phyloP scores from a whole-genome alignment of 2,329 filamentous ascomycete species.

The Clarireedia monteithiana region DNA sequence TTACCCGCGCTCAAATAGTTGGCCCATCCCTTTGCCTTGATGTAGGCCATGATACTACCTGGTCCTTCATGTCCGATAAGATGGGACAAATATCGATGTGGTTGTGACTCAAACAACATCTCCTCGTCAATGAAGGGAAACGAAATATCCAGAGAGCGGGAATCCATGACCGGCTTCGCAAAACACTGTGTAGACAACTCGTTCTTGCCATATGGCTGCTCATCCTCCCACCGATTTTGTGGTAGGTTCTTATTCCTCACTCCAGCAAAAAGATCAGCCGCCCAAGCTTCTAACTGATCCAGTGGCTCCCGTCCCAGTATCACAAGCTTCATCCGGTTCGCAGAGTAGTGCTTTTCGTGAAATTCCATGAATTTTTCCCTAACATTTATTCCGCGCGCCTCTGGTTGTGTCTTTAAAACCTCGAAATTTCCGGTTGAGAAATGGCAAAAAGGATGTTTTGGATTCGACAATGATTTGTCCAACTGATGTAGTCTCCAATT shows the following conservation, averaged over 20 bases:
- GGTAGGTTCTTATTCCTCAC: conserved; percentile 61
- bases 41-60: conserved; percentile 63
- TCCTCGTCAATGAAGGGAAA: conserved; percentile 67
- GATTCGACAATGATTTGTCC: conserved; percentile 62
- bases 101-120: conserved; percentile 56
- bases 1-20: conserved; percentile 52
- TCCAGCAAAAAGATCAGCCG: conserved; percentile 58
- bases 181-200: conserved; percentile 59
- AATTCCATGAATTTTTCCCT: conserved; percentile 67
- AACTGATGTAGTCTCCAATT: conserved; percentile 64
- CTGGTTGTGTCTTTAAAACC: conserved; percentile 60
- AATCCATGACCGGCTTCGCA: conserved; percentile 67
- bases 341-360: conserved; percentile 64
- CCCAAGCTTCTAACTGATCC: conserved; percentile 61
- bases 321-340: conserved; percentile 68
- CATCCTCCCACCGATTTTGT: conserved; percentile 57
- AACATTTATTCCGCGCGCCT: conserved; percentile 59
- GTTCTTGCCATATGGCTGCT: conserved; percentile 49
- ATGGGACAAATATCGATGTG: conserved; percentile 63
- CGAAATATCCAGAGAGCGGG: conserved; percentile 55
- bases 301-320: conserved; percentile 59
- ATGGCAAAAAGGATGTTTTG: conserved; percentile 62
- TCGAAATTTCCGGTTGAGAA: conserved; percentile 68
- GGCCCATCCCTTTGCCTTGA: conserved; percentile 67
- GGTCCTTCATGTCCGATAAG: conserved; percentile 69